Base-by-base conservation (phyloP, 345 rosid species). In the Pistacia vera region DNA sequence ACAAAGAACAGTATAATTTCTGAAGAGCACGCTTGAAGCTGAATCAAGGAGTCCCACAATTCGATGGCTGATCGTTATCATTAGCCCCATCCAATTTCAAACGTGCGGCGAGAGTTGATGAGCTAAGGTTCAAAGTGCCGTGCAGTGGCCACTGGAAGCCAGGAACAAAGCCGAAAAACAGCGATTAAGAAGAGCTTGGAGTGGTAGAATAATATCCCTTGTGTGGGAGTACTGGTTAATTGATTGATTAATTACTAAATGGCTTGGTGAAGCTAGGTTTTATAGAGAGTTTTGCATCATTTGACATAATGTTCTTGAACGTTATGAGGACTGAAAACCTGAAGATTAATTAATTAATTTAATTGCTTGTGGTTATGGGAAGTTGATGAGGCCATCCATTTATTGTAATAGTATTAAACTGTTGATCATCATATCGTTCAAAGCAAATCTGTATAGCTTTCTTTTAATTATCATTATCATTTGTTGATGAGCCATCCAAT, bases 21-120 rank as follows among this genome's bases (percentile, higher is more conserved):
- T 0, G 87, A 88, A 0, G 84, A 82, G 57, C 92, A 90, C 3
- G 86, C 80, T 71, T 89, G 86, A 35, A 88, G 88, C 77, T 85
- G 84, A 51, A 83, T 54, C 83, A 88, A 54, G 8, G 91, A 81
- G 33, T 82, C 92, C 90, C 89, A 88, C 91, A 90, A 17, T 61
- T 77, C 0, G 86, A 38, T 0, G 88, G 73, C 33, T 78, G 84
- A 3, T 63, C 77, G 8, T 41, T 41, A 8, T 41, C 46, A 41
- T 41, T 1, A 41, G 1, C 46, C 6, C 46, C 46, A 9, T 79
- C 65, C 35, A 84, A 1, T 55, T 75, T 84, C 8, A 78, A 51
- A 51, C 86, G 64, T 5, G 81, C 66, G 57, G 18, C 11, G 1
- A 85, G 83, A 16, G 20, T 68, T 70, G 73, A 8, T 44, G 52